Evolutionary conservation across 345 rosid genomes (phyloP).

Genomic region (Noccaea bulbosa): DNA sequence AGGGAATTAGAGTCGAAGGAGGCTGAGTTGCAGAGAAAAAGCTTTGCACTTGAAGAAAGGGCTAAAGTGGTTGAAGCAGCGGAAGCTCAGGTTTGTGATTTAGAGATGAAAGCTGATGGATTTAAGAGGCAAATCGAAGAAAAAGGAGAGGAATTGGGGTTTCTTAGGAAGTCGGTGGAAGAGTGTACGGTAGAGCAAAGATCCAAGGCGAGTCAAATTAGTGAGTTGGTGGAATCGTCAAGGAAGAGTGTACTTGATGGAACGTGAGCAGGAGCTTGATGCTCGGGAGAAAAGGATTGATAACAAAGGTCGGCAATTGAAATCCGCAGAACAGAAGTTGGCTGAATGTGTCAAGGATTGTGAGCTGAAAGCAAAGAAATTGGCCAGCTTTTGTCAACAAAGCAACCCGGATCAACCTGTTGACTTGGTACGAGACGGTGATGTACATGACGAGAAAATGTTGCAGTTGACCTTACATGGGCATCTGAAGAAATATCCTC

Average conservation of each 20-base stretch:
- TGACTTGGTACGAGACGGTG: slow-evolving; percentile 22
- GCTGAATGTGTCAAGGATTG: slow-evolving; percentile 26
- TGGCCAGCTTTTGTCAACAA: slow-evolving; percentile 23
- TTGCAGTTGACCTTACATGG: slow-evolving; percentile 58
- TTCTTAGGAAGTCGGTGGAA: slow-evolving; percentile 14
- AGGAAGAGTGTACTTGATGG: slow-evolving; percentile 28
- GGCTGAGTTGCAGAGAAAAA: slow-evolving; percentile 2
- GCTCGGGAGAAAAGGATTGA: slow-evolving; percentile 22
- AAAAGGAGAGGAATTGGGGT: not conserved
- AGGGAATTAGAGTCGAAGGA: slow-evolving; percentile 21
- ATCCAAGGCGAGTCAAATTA: slow-evolving; percentile 22
- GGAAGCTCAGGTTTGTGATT: slow-evolving; percentile 15
- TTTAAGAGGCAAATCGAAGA: slow-evolving; percentile 21
- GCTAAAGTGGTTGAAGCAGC: slow-evolving; percentile 29
- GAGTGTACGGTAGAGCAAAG: slow-evolving; percentile 12
- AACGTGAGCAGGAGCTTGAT: slow-evolving; percentile 27
- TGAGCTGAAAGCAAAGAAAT: slow-evolving; percentile 33
- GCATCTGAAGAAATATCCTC: slow-evolving; percentile 42
- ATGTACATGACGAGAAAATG: slow-evolving; percentile 44
- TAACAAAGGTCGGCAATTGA: slow-evolving; percentile 29
- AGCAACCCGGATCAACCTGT: slow-evolving; percentile 28
- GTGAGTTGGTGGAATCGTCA: not conserved
- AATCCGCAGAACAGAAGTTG: slow-evolving; percentile 4
- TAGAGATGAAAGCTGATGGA: slow-evolving; percentile 14
- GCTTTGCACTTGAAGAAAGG: slow-evolving; percentile 23